Evolutionary conservation across 2,329 filamentous ascomycete genomes (phyloP).

Genomic region (Claviceps sp.): DNA sequence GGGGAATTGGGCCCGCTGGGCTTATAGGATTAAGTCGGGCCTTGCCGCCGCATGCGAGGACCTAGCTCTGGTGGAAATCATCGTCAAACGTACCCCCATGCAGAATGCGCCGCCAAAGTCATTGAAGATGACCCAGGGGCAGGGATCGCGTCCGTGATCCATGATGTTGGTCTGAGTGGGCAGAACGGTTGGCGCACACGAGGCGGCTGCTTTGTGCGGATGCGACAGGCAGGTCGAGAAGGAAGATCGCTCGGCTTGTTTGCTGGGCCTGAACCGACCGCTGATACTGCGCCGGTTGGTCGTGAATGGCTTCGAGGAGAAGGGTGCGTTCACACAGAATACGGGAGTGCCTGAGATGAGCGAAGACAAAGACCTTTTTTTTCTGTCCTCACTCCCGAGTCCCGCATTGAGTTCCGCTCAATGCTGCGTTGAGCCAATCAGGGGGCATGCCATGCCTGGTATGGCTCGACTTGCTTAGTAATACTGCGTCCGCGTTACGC

Average conservation of each 20-base stretch:
- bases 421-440: not conserved
- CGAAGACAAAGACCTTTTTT: not conserved
- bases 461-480: not conserved
- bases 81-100: constrained; percentile 63
- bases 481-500: not conserved
- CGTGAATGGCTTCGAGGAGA: not conserved
- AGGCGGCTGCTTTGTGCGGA: not conserved
- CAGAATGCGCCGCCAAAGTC: constrained; percentile 95
- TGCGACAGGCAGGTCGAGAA: not conserved
- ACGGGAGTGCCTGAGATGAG: not conserved
- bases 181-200: not conserved
- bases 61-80: not conserved
- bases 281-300: constrained; percentile 1
- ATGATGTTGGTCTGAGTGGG: constrained; percentile 30
- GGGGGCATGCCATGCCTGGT: not conserved
- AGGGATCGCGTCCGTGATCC: constrained; percentile 95
- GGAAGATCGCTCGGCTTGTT: not conserved
- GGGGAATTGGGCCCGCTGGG: too few species aligned
- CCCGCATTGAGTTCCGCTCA: not conserved
- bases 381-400: not conserved
- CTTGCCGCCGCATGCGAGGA: not conserved
- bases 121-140: constrained; percentile 90
- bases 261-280: not conserved
- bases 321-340: not conserved
- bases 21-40: not conserved